These are phyloP conservation scores for Chalaropsis thielavioides DNA, from an alignment of 2,329 filamentous ascomycete species.

Conservation along the genomic window DNA sequence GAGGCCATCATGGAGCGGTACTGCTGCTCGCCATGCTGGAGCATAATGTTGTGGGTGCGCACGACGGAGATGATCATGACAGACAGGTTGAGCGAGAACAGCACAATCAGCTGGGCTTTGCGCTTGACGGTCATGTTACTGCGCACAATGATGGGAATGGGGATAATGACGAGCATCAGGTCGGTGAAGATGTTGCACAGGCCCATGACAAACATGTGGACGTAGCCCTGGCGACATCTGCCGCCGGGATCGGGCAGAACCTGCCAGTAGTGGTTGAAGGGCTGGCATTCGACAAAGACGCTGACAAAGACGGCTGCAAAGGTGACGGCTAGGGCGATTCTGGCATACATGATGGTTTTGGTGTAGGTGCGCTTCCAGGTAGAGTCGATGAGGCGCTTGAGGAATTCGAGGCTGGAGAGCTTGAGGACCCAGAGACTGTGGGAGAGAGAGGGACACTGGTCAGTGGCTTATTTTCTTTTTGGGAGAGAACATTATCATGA, in stretches of 20 bases:
- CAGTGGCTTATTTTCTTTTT: no score
- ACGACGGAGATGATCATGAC: conserved; percentile 69
- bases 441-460: background rate
- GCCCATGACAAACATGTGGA: conserved; percentile 82
- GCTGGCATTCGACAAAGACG: conserved; percentile 69
- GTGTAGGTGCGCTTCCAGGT: conserved; percentile 72
- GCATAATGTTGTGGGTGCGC: conserved; percentile 65
- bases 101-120: conserved; percentile 61
- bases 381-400: conserved; percentile 67
- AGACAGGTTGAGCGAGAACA: conserved; percentile 74
- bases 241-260: conserved; percentile 74
- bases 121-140: conserved; percentile 63
- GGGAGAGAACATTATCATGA: background rate
- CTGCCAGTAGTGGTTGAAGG: conserved; percentile 63
- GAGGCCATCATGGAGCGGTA: conserved; percentile 81
- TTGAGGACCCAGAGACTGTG: conserved; percentile 86
- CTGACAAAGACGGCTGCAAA: conserved; percentile 70
- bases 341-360: conserved; percentile 53
- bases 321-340: conserved; percentile 61
- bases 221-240: conserved; percentile 72
- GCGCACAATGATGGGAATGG: conserved; percentile 71
- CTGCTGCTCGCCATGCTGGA: conserved; percentile 58
- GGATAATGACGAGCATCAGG: conserved; percentile 71
- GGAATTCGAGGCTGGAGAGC: conserved; percentile 77
- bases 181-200: conserved; percentile 79